Evolutionary conservation across 768 basidiomycete genomes (phyloP), one percentile per base, ranked within the genome.

Genomic region (Crucibulum laeve): DNA sequence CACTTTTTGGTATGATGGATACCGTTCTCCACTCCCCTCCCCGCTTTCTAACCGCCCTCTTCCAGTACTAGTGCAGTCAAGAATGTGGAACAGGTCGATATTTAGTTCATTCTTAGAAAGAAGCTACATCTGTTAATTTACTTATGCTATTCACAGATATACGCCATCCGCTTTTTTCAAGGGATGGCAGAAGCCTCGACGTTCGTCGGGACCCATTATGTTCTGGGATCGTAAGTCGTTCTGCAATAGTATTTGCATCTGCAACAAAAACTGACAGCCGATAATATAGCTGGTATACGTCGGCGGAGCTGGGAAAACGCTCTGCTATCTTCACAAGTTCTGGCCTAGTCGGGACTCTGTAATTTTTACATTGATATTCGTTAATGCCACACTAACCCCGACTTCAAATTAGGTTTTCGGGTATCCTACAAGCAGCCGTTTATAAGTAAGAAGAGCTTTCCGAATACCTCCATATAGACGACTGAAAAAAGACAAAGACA

Each of bases 121-220:
- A 40, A 40, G 14, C 39, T 7, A 40, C 22, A n/a, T 37, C 17
- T 37, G 10, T 8, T 17, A 8, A 7, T n/a, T 37, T 24, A 24
- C 5, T 8, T 6, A 6, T 40, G 4, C 33, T 23, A 13, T 5
- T 11, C 44, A 43, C 41, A 83, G 81, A 63, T 87, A 40, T 84
- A 80, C 57, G 80, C 69, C 22, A 82, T 87, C 47, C 73, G 84
- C 6, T 87, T 88, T 56, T 73, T 87, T 43, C 84, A 85, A 59
- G 87, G 82, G 18, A 67, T 86, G 44, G 76, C 79, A 5, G 86
- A 88, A 59, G 76, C 84, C 0, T 85, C 84, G 5, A 88, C 84
- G 1, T 89, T 88, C 57, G 82, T 82, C 21, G 86, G 86, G 25
- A 80, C 82, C 13, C 83, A 84, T 50, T 84, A 83, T 53, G 67